Evolutionary conservation across 371 early-diverging fungal species (phyloP).

Genomic region (Syncephalis fuscata): DNA sequence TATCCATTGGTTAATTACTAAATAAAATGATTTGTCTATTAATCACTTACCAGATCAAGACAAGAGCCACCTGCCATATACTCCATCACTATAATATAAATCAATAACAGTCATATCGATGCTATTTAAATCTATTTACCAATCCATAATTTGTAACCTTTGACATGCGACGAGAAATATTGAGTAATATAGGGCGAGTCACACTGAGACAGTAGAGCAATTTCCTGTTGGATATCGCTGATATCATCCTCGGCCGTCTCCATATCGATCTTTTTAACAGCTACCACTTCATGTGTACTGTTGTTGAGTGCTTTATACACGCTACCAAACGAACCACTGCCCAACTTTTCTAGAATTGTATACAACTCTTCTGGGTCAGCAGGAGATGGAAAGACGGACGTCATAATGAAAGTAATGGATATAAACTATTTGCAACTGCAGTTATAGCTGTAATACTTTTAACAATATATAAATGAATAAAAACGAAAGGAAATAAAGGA

Average conservation of each 20-base stretch:
- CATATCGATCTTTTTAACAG: slow-evolving; percentile 84
- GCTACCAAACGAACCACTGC: slow-evolving; percentile 29
- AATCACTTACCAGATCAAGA: slow-evolving; percentile 47
- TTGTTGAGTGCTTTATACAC: slow-evolving; percentile 50
- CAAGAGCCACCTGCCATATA: slow-evolving; percentile 66
- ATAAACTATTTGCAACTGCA: too few relatives aligned
- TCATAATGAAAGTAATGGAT: too few relatives aligned
- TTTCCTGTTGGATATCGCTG: slow-evolving; percentile 95
- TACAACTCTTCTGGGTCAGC: slow-evolving; percentile 21
- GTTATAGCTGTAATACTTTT: too few relatives aligned
- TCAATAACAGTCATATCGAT: too few relatives aligned
- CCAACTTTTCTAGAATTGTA: slow-evolving; percentile 24
- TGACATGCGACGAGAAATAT: slow-evolving; percentile 68
- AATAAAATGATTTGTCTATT: neutral
- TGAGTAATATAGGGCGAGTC: slow-evolving; percentile 81
- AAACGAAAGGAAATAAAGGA: too few relatives aligned
- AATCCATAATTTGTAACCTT: slow-evolving; percentile 78
- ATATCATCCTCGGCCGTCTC: slow-evolving; percentile 95
- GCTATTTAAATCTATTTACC: slow-evolving; percentile 12
- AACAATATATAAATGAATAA: too few relatives aligned
- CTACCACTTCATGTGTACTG: slow-evolving; percentile 60
- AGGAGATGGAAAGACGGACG: too few relatives aligned
- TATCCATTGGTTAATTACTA: neutral
- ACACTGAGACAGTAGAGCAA: slow-evolving; percentile 81
- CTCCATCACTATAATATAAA: slow-evolving; percentile 21